Evolutionary conservation across 306 rosid genomes (phyloP), one percentile per base, ranked within the genome.

Genomic region (Prunus salicina): DNA sequence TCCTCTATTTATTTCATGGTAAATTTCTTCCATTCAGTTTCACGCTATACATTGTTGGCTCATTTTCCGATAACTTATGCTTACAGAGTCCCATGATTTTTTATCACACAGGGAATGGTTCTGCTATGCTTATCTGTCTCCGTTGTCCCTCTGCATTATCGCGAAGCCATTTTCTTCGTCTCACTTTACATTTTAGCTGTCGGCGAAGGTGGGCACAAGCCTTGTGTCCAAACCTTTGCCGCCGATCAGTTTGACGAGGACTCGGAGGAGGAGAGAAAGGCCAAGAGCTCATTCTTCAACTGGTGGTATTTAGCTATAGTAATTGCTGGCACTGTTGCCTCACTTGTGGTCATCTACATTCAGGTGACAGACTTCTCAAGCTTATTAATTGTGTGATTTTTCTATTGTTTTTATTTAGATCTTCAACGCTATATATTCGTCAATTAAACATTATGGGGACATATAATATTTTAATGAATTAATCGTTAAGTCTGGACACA

Each of bases 171-270:
- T 12, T 89, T 87, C 34, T 91, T 89, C 28, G 2, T 79, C 18
- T 88, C 89, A 0, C 89, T 93, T 60, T 93, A 91, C 71, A 80
- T 82, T 66, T 22, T 89, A 0, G 82, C 98, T 5, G 46, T 91
- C 1, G 98, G 98, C 3, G 90, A 85, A 67, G 98, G 97, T 0
- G 97, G 98, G 0, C 97, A 91, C 74, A 87, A 81, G 74, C 98
- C 98, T 0, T 89, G 98, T 15, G 96, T 89, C 1, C 98, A 93
- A 43, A 93, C 98, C 47, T 93, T 93, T 12, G 97, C 97, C 8
- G 98, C 97, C 14, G 97, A 93, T 70, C 98, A 93, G n/a, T 93
- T 91, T 28, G 84, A 88, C 22, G 98, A 93, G 22, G 88, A 79
- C 25, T 57, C 93, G 15, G 80, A 82, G 12, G 89, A 86, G 49